Evolutionary conservation across 768 basidiomycete genomes (phyloP).

Genomic region (Mycena floridula): DNA sequence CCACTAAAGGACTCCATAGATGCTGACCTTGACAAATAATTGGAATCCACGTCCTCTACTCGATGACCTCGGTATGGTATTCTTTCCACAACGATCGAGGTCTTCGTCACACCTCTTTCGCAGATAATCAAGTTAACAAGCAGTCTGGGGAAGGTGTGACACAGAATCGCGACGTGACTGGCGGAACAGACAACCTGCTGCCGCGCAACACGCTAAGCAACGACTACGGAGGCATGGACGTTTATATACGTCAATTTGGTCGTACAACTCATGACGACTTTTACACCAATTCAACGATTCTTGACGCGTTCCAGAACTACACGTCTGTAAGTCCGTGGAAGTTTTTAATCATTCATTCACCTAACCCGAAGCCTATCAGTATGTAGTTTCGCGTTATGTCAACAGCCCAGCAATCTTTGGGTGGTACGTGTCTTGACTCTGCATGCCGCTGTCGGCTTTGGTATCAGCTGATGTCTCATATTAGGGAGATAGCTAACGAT

Average conservation of each 20-base stretch:
- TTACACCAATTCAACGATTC: constrained; percentile 43
- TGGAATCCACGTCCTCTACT: constrained; percentile 41
- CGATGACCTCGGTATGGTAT: constrained; percentile 12
- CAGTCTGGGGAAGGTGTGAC: neutral
- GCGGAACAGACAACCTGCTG: constrained; percentile 29
- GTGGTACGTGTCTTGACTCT: constrained; percentile 29
- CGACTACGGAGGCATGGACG: constrained; percentile 68
- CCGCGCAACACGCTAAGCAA: constrained; percentile 55
- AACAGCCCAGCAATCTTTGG: constrained; percentile 46
- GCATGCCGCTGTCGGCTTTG: neutral
- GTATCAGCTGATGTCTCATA: constrained; percentile 1
- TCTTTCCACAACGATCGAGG: neutral
- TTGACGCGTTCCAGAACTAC: constrained; percentile 51
- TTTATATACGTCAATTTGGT: constrained; percentile 49
- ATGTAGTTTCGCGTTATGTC: constrained; percentile 51
- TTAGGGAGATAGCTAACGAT: constrained; percentile 64
- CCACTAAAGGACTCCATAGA: no score
- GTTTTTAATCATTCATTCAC: no score
- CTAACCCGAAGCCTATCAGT: no score
- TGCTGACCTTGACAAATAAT: constrained; percentile 57
- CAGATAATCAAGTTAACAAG: neutral
- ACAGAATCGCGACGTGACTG: constrained; percentile 8
- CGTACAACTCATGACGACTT: constrained; percentile 52
- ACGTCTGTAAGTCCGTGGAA: no score
- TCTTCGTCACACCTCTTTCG: neutral